Conservation (phyloP, 176 grass and related monocot genomes). For the Rhynchospora tenuis region DNA sequence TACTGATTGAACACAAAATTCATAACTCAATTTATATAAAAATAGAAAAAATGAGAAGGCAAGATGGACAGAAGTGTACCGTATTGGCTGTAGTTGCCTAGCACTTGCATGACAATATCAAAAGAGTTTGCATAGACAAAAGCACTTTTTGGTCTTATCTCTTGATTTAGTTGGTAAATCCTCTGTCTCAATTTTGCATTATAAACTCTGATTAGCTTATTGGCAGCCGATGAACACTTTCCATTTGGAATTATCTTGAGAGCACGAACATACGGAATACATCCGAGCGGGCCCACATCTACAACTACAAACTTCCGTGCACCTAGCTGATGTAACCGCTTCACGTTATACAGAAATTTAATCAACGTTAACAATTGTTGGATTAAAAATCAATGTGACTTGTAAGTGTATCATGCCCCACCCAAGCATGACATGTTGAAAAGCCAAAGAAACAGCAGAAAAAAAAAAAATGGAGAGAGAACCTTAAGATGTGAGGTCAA, state of each 20-base stretch:
- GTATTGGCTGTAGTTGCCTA: slow-evolving; percentile 30
- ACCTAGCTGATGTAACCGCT: slow-evolving; percentile 59
- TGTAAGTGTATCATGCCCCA: neutral
- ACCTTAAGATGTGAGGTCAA: slow-evolving; percentile 75
- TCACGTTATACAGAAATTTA: neutral
- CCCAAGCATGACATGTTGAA: neutral
- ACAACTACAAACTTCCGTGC: slow-evolving; percentile 63
- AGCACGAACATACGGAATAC: slow-evolving; percentile 65
- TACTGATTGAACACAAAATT: neutral
- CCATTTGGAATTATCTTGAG: slow-evolving; percentile 43
- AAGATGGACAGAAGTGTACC: slow-evolving; percentile 28
- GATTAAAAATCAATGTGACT: neutral
- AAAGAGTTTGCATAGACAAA: slow-evolving; percentile 57
- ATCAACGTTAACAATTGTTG: neutral
- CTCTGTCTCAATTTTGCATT: slow-evolving; percentile 54
- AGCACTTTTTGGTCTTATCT: slow-evolving; percentile 35
- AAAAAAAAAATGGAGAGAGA: neutral
- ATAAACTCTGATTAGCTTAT: slow-evolving; percentile 54
- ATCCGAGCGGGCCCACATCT: slow-evolving; percentile 74
- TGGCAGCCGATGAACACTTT: slow-evolving; percentile 39
- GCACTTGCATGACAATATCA: slow-evolving; percentile 52
- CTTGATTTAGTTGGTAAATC: slow-evolving; percentile 56
- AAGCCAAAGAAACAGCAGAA: neutral
- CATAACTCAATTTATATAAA: neutral
- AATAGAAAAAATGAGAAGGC: neutral